Evolutionary conservation across 2,329 filamentous ascomycete genomes (phyloP), one percentile per base, ranked within the genome.

Genomic region (Aspergillus eucalypticola): DNA sequence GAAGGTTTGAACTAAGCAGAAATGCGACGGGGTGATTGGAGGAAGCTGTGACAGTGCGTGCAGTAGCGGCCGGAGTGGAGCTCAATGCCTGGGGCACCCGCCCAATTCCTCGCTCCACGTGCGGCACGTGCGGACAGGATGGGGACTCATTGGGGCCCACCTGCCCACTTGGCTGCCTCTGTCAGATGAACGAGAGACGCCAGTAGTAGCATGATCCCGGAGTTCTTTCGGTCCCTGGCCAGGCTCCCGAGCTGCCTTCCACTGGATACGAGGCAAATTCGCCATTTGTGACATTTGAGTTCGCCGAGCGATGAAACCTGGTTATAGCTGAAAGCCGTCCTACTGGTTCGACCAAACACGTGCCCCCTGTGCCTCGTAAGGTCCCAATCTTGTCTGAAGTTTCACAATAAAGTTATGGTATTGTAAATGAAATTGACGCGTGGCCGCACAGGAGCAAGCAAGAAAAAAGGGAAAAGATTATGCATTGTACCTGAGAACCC

Each of bases 61-160:
- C 39, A 52, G 17, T 54, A 58, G 56, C 49, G 52, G 38, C 56
- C 56, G 56, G 35, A n/a, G 35, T 29, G 46, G 55, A 23, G n/a
- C 25, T n/a, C 5, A 23, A 10, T 27, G 23, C 25, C 23, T 17
- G 46, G 46, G n/a, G 46, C 46, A 35, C 32, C 29, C 54, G 56
- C 48, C 64, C 62, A 61, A 56, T 64, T 61, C 60, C 38, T 54
- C 17, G 38, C 48, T 60, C 62, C 63, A 66, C 62, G 64, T 66
- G 64, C 62, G 6, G 46, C 46, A 50, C 46, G 46, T 50, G 46
- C 25, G 25, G 46, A 2, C 46, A 17, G 7, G 2, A 17, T 29
- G 23, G 23, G 46, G 25, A 19, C 25, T 50, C 46, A 50, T 50
- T 50, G 46, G 46, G 46, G 46, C 23, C 46, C 46, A 29, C 41